Conservation (phyloP, 2,329 filamentous ascomycete species). For the Aspergillus sp. region DNA sequence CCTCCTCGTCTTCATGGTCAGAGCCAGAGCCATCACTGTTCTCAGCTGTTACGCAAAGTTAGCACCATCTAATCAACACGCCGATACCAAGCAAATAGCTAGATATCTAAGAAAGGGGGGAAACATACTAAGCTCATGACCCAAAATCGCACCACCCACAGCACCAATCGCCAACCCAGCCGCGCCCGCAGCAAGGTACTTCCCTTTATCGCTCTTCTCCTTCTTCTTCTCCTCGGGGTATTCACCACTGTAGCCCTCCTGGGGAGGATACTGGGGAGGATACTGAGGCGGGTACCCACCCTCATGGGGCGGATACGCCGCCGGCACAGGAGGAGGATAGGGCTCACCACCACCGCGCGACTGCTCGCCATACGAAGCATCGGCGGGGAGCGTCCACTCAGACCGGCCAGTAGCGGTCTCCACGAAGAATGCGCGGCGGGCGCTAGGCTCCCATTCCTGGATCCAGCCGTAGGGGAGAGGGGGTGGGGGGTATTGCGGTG, state of each 20-base stretch:
- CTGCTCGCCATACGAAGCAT: constrained; percentile 14
- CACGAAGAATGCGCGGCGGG: constrained; percentile 65
- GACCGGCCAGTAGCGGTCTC: constrained; percentile 61
- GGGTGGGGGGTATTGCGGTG: constrained; percentile 46
- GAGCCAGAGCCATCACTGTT: not conserved
- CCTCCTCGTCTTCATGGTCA: constrained; percentile 7
- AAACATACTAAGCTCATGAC: constrained; percentile 55
- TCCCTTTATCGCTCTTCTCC: constrained; percentile 49
- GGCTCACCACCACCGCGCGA: constrained; percentile 3
- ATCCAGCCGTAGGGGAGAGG: constrained; percentile 61
- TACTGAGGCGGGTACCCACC: not conserved
- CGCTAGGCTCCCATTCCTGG: constrained; percentile 61
- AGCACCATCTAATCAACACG: not conserved
- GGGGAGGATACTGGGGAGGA: not conserved
- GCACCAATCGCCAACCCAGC: constrained; percentile 59
- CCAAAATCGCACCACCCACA: constrained; percentile 58
- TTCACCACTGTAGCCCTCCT: constrained; percentile 1
- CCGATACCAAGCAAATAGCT: not conserved
- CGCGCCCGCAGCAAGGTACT: constrained; percentile 56
- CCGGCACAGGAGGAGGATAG: constrained; percentile 22
- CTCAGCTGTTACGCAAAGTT: constrained; percentile 8
- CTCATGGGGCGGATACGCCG: not conserved
- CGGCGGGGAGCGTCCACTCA: constrained; percentile 62
- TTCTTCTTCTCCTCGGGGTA: constrained; percentile 28
- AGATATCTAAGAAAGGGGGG: not conserved